Conservation (phyloP, 305 asterid species). For the Fraxinus xanthoxyloides region DNA sequence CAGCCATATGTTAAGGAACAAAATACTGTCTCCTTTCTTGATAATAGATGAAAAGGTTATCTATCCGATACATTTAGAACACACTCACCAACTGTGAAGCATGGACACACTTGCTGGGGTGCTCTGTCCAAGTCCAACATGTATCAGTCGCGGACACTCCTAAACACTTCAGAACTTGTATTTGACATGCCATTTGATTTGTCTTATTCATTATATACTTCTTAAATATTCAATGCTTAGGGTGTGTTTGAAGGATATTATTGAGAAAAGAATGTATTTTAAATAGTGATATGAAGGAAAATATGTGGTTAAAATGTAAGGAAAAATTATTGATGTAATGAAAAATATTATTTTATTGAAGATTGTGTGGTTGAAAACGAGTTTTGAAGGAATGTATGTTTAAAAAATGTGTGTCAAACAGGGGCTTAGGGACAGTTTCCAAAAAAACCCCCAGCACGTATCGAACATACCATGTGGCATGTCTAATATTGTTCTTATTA, state of each 20-base stretch:
- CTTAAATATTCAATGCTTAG: not conserved
- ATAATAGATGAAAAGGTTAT: not conserved
- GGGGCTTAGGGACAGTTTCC: not conserved
- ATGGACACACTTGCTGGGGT: not conserved
- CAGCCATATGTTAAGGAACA: not conserved
- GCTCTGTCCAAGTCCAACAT: not conserved
- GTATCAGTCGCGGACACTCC: not conserved
- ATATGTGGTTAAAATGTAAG: too few relatives aligned
- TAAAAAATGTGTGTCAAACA: too few relatives aligned
- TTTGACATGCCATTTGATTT: not conserved
- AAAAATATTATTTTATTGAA: too few relatives aligned
- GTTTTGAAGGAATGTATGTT: too few relatives aligned
- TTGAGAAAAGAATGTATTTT: too few relatives aligned
- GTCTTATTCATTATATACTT: not conserved
- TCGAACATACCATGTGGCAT: not conserved
- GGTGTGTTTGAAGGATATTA: too few relatives aligned
- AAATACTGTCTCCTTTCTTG: not conserved
- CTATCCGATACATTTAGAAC: not conserved
- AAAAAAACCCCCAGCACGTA: not conserved
- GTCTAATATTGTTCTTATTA: not conserved
- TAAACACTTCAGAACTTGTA: not conserved
- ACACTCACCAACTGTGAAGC: not conserved
- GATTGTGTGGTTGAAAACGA: too few relatives aligned
- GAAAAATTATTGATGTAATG: too few relatives aligned
- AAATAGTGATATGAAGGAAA: too few relatives aligned